phyloP scores from a whole-genome alignment of 345 rosid genomes.

The Salix udensis region DNA sequence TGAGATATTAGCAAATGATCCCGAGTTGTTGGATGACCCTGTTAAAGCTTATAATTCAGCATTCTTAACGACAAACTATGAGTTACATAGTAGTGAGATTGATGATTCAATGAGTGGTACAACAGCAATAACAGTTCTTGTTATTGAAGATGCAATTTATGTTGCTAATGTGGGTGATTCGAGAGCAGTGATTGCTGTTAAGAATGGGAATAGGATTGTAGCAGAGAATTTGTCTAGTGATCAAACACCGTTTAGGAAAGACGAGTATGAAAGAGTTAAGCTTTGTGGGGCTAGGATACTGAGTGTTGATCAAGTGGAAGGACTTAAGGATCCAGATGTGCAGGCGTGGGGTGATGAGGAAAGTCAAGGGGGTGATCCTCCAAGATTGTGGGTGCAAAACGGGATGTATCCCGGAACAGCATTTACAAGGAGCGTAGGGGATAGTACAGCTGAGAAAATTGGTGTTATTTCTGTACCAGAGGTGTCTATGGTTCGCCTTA shows the following conservation, averaged over 20 bases:
- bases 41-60: conserved; percentile 66
- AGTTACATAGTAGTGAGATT: conserved; percentile 66
- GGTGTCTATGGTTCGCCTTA: conserved; percentile 57
- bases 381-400: conserved; percentile 89
- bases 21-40: conserved; percentile 64
- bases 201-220: conserved; percentile 49
- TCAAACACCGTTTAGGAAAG: conserved; percentile 93
- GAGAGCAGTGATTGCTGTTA: conserved; percentile 81
- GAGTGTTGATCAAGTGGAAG: conserved; percentile 95
- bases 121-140: conserved; percentile 88
- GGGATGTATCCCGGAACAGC: conserved; percentile 98
- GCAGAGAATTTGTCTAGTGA: conserved; percentile 86
- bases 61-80: conserved; percentile 52
- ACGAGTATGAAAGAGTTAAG: conserved; percentile 90
- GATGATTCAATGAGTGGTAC: conserved; percentile 97
- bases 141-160: conserved; percentile 67
- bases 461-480: conserved; percentile 88
- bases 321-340: conserved; percentile 73
- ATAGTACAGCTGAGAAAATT: conserved; percentile 73
- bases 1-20: conserved; percentile 58
- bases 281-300: conserved; percentile 83
- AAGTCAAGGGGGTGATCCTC: conserved; percentile 89
- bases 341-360: conserved; percentile 90
- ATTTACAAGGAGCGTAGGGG: conserved; percentile 90
- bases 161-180: conserved; percentile 99